These are phyloP conservation scores for Corylus americana DNA, from an alignment of 306 rosid species.

Conservation along the genomic window DNA sequence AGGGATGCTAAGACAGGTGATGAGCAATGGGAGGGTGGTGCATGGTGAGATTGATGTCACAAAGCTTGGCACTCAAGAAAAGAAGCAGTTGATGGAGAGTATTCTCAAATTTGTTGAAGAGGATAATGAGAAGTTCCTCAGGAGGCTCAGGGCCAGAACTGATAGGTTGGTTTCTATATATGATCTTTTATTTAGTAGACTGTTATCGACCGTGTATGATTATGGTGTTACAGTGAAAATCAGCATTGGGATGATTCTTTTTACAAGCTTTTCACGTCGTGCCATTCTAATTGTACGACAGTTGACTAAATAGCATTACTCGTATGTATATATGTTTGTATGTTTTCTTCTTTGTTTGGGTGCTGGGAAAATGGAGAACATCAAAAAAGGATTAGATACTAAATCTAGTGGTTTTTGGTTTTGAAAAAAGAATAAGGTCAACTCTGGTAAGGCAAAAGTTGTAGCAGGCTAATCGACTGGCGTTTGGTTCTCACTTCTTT, in stretches of 20 bases:
- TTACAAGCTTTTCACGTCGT: no score
- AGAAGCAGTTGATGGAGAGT: conserved; percentile 60
- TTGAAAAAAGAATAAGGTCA: not conserved
- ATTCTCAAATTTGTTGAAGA: conserved; percentile 65
- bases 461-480: not conserved
- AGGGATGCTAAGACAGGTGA: conserved; percentile 60
- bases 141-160: conserved; percentile 52
- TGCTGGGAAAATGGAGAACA: conserved; percentile 18
- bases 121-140: conserved; percentile 62
- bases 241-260: no score
- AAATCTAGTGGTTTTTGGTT: not conserved
- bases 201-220: no score
- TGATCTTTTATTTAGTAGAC: not conserved
- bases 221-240: no score
- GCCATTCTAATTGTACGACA: no score
- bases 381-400: not conserved
- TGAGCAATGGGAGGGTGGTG: conserved; percentile 51
- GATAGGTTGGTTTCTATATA: conserved; percentile 43
- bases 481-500: not conserved
- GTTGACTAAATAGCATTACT: no score
- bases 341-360: conserved; percentile 3
- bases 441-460: not conserved
- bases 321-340: not conserved
- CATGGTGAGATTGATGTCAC: conserved; percentile 61
- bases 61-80: conserved; percentile 55